A percentile compares a stretch with the other conserved stretches of the same genome.
Evolutionary conservation across 768 basidiomycete genomes (phyloP).

Genomic region (Amanita thiersii): DNA sequence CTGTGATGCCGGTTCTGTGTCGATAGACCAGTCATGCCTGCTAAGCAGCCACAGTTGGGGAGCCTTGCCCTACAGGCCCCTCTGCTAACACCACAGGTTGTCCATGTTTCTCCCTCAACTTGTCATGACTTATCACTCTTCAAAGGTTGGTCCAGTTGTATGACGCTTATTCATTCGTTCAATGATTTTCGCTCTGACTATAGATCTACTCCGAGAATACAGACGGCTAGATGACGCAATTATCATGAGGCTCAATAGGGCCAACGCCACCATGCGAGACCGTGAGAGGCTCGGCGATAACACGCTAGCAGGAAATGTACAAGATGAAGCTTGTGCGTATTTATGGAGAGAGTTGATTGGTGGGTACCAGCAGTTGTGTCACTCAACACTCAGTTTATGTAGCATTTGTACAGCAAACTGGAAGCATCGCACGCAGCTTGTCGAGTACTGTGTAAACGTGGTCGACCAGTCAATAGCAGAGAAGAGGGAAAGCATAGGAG

Average conservation of each 20-base stretch:
- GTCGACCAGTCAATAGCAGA: constrained; percentile 57
- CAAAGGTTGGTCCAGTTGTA: constrained; percentile 42
- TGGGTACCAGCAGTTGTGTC: constrained; percentile 26
- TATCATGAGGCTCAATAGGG: constrained; percentile 74
- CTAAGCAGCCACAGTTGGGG: constrained; percentile 44
- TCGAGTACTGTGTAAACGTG: constrained; percentile 67
- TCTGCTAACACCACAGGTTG: constrained; percentile 45
- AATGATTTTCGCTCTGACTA: not conserved
- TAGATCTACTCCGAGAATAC: constrained; percentile 80
- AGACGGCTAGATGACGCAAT: constrained; percentile 74
- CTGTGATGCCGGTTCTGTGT: constrained; percentile 7
- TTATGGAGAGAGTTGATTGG: constrained; percentile 77
- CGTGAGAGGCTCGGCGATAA: constrained; percentile 43
- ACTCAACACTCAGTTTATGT: constrained; percentile 12
- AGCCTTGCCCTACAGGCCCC: constrained; percentile 67
- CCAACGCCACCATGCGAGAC: constrained; percentile 69
- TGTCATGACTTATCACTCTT: constrained; percentile 72
- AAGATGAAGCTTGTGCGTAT: constrained; percentile 68
- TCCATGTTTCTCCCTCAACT: constrained; percentile 67
- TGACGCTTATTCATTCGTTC: not conserved
- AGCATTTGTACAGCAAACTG: constrained; percentile 40
- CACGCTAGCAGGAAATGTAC: constrained; percentile 40
- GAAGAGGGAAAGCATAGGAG: constrained; percentile 39
- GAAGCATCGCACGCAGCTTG: constrained; percentile 65
- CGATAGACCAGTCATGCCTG: constrained; percentile 22